These are phyloP conservation scores for Corrigiola litoralis DNA, from an alignment of 179 eudicot species.

Conservation along the genomic window DNA sequence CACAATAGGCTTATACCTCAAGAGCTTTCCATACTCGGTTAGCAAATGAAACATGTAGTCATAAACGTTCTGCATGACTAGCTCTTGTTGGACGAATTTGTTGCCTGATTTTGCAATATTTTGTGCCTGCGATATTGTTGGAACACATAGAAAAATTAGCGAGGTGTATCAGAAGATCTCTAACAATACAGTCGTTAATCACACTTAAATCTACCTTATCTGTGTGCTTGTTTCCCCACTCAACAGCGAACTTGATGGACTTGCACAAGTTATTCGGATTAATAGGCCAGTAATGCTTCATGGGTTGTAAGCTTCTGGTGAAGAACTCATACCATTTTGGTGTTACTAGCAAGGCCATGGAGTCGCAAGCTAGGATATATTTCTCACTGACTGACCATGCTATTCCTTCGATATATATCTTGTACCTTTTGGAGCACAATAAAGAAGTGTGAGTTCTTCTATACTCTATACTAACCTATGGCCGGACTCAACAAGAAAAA, in stretches of 20 bases:
- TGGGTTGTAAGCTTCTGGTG: neutral
- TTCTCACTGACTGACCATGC: slow-evolving; percentile 10
- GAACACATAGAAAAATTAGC: neutral
- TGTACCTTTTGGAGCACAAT: no score
- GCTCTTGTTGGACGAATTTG: slow-evolving; percentile 26
- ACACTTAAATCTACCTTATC: slow-evolving; percentile 5
- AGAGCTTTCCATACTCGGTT: slow-evolving; percentile 35
- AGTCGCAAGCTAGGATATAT: neutral
- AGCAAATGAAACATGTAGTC: slow-evolving; percentile 44
- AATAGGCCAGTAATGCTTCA: slow-evolving; percentile 1
- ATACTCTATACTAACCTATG: no score
- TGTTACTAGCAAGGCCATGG: neutral
- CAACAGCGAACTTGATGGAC: slow-evolving; percentile 3
- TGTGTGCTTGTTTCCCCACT: neutral
- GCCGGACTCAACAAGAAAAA: no score
- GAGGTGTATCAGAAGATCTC: no score
- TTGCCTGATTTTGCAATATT: slow-evolving; percentile 33
- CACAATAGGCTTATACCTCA: slow-evolving; percentile 31
- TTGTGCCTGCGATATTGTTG: slow-evolving; percentile 24
- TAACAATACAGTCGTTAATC: no score
- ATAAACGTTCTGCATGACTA: slow-evolving; percentile 34
- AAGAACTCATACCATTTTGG: neutral
- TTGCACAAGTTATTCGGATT: neutral
- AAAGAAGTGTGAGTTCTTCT: no score
- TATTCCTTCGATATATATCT: slow-evolving; percentile 2